phyloP scores from a whole-genome alignment of 306 rosid genomes.

The Adenanthera pavonina region DNA sequence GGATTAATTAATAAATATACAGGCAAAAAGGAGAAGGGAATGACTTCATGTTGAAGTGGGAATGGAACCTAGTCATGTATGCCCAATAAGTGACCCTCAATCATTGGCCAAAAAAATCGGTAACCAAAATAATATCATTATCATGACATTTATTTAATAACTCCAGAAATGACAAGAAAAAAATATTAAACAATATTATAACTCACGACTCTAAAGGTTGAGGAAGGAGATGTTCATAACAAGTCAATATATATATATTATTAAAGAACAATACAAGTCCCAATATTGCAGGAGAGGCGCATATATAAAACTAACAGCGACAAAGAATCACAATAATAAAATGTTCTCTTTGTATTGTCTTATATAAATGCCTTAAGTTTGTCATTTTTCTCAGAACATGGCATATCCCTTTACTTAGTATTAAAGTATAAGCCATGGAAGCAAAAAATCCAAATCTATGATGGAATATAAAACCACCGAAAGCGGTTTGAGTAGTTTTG shows the following conservation, averaged over 20 bases:
- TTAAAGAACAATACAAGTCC: not conserved
- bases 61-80: slow-evolving; percentile 30
- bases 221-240: not conserved
- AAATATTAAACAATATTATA: slow-evolving; percentile 14
- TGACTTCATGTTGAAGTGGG: slow-evolving; percentile 38
- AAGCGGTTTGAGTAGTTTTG: slow-evolving; percentile 5
- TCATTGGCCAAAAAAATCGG: no score
- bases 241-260: not conserved
- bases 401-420: slow-evolving; percentile 27
- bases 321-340: not conserved
- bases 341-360: not conserved
- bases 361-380: not conserved
- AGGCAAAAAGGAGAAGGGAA: not conserved
- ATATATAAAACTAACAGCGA: not conserved
- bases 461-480: not conserved
- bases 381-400: not conserved
- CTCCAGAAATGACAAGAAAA: no score
- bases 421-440: slow-evolving; percentile 31
- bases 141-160: not conserved
- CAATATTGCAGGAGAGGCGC: not conserved
- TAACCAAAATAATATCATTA: not conserved
- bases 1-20: not conserved
- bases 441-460: not conserved
- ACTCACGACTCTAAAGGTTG: slow-evolving; percentile 36
- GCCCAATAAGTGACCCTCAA: no score